A percentile compares a stretch with the other conserved stretches of the same genome.
Evolutionary conservation across 495 filamentous ascomycete species (phyloP).

Genomic region (Lophium mytilinum): DNA sequence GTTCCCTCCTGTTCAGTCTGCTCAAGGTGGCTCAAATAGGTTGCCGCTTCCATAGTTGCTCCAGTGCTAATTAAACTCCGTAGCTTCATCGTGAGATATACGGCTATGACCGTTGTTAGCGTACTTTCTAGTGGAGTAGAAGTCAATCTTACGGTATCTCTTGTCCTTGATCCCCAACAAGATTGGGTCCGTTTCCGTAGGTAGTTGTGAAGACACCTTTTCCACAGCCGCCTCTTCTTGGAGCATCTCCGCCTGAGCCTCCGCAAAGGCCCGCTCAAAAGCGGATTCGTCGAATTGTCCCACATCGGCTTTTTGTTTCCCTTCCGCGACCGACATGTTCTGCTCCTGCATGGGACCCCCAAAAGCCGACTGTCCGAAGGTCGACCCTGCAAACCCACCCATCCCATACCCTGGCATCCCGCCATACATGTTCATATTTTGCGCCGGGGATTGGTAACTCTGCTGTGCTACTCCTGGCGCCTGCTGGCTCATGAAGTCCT

Average conservation of each 20-base stretch:
- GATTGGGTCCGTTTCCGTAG: constrained; percentile 12
- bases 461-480: constrained; percentile 3
- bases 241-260: constrained; percentile 25
- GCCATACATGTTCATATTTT: constrained; percentile 7
- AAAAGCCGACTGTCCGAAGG: background rate
- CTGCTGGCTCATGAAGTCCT: constrained; percentile 26
- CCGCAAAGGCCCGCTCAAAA: constrained; percentile 56
- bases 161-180: constrained; percentile 12
- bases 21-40: constrained; percentile 7
- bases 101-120: constrained; percentile 1
- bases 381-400: constrained; percentile 8
- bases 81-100: constrained; percentile 15
- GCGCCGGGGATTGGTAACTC: background rate
- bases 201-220: background rate
- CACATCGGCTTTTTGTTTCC: constrained; percentile 16
- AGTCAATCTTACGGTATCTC: constrained; percentile 2
- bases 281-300: constrained; percentile 50
- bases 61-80: constrained; percentile 5
- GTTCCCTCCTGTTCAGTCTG: constrained; percentile 2
- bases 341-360: background rate
- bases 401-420: constrained; percentile 10
- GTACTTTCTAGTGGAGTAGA: too few species aligned
- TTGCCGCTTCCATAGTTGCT: background rate
- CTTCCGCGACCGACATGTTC: constrained; percentile 14
- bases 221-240: background rate